Evolutionary conservation across 345 rosid genomes (phyloP).

Genomic region (Acer yangbiense): DNA sequence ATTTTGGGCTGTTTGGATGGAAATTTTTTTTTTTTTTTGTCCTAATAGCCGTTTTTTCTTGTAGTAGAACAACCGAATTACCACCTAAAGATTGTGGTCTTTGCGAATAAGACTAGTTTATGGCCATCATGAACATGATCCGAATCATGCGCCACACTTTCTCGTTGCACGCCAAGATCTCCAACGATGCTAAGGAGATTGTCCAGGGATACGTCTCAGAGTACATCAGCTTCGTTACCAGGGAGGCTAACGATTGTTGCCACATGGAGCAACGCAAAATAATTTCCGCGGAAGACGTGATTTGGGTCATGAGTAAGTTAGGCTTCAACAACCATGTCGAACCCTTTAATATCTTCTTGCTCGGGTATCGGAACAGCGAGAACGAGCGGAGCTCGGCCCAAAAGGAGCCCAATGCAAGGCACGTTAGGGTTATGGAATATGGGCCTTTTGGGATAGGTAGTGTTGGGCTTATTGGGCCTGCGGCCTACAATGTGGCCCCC

Average conservation of each 20-base stretch:
- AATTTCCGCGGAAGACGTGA: slow-evolving; percentile 60
- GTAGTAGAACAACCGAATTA: no score
- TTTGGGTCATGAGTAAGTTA: slow-evolving; percentile 67
- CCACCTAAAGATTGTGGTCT: slow-evolving; percentile 10
- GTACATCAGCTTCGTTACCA: slow-evolving; percentile 69
- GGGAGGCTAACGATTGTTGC: slow-evolving; percentile 75
- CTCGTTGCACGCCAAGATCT: slow-evolving; percentile 60
- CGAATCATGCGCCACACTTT: slow-evolving; percentile 64
- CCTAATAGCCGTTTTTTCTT: no score
- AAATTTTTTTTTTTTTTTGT: no score
- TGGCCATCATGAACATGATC: slow-evolving; percentile 72
- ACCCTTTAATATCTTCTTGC: slow-evolving; percentile 44
- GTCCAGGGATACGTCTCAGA: slow-evolving; percentile 69
- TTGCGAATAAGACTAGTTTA: slow-evolving; percentile 62
- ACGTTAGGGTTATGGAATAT: neutral
- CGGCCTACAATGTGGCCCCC: slow-evolving; percentile 5
- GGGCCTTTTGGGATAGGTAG: neutral
- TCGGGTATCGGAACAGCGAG: slow-evolving; percentile 52
- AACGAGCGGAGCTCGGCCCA: slow-evolving; percentile 28
- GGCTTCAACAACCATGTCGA: slow-evolving; percentile 60
- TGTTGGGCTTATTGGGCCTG: slow-evolving; percentile 11
- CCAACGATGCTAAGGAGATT: slow-evolving; percentile 77
- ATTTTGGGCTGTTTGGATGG: no score
- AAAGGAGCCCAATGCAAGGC: slow-evolving; percentile 16
- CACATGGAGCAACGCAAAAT: slow-evolving; percentile 71